Conservation (phyloP, 2,329 filamentous ascomycete genomes). For the Clarireedia paspali region DNA sequence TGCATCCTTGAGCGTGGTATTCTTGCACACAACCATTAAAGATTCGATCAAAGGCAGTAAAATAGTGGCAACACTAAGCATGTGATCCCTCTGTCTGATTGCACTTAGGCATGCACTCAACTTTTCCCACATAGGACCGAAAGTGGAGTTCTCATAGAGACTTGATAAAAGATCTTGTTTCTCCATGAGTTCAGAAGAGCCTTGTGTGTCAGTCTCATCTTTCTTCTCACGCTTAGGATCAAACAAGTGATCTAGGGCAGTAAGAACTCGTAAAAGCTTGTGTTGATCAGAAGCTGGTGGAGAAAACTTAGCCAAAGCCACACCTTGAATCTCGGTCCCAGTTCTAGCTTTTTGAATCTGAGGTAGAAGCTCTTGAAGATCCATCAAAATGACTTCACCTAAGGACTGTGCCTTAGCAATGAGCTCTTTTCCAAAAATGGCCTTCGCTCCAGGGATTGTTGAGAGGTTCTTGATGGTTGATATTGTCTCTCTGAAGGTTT, state of each 20-base stretch:
- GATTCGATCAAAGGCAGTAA: constrained; percentile 90
- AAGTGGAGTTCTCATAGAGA: constrained; percentile 85
- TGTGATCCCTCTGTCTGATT: constrained; percentile 86
- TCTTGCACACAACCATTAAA: constrained; percentile 99
- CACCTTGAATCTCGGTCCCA: constrained; percentile 89
- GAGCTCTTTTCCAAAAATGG: constrained; percentile 86
- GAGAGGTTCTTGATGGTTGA: constrained; percentile 99
- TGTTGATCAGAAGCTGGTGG: constrained; percentile 94
- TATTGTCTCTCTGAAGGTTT: constrained; percentile 95
- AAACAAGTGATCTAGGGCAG: constrained; percentile 92
- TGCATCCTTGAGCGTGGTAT: constrained; percentile 55
- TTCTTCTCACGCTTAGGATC: constrained; percentile 63
- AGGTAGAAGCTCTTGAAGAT: constrained; percentile 75
- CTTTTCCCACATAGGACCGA: constrained; percentile 85
- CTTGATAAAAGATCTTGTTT: constrained; percentile 81
- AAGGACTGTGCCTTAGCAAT: constrained; percentile 79
- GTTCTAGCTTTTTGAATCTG: constrained; percentile 82
- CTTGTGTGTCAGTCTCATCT: constrained; percentile 37
- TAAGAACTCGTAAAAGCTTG: constrained; percentile 85
- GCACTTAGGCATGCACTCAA: constrained; percentile 81
- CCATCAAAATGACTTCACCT: constrained; percentile 75
- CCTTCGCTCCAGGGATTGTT: constrained; percentile 81
- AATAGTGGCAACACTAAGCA: constrained; percentile 96
- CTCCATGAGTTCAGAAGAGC: constrained; percentile 44
- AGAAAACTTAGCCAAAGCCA: constrained; percentile 91